phyloP scores from a whole-genome alignment of 2,329 filamentous ascomycete species.

The Aspergillus calidoustus region DNA sequence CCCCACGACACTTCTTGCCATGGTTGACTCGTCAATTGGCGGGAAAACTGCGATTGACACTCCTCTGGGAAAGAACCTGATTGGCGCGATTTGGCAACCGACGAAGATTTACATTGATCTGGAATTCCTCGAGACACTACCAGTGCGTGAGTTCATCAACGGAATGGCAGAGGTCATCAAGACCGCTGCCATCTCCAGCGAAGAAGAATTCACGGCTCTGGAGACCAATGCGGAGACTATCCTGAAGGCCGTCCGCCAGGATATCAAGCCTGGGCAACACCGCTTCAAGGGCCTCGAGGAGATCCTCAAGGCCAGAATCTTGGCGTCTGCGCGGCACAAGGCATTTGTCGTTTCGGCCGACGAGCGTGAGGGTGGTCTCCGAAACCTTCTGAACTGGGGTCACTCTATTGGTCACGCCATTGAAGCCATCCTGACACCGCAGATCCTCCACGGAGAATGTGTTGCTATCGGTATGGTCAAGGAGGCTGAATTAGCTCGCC shows the following conservation, averaged over 20 bases:
- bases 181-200: slow-evolving; percentile 95
- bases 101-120: slow-evolving; percentile 93
- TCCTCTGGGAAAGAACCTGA: slow-evolving; percentile 91
- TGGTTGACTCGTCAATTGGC: slow-evolving; percentile 98
- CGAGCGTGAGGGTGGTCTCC: slow-evolving; percentile 89
- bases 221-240: slow-evolving; percentile 82
- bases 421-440: slow-evolving; percentile 92
- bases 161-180: slow-evolving; percentile 99
- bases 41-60: slow-evolving; percentile 99
- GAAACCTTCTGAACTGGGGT: slow-evolving; percentile 95
- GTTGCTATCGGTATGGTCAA: slow-evolving; percentile 99
- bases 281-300: slow-evolving; percentile 73
- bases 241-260: slow-evolving; percentile 70
- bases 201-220: slow-evolving; percentile 79
- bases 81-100: slow-evolving; percentile 97
- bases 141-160: slow-evolving; percentile 92
- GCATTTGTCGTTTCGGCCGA: slow-evolving; percentile 92
- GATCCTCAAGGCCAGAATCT: slow-evolving; percentile 76
- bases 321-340: slow-evolving; percentile 91
- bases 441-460: slow-evolving; percentile 92
- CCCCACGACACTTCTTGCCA: slow-evolving; percentile 89
- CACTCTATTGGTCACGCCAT: slow-evolving; percentile 98
- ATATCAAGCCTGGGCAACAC: slow-evolving; percentile 58
- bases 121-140: slow-evolving; percentile 86
- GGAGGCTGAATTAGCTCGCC: slow-evolving; percentile 89